A percentile compares a stretch with the other conserved stretches of the same genome.
Evolutionary conservation across 192 early-diverging fungal genomes (phyloP).

Genomic region (Coemansia sp.): DNA sequence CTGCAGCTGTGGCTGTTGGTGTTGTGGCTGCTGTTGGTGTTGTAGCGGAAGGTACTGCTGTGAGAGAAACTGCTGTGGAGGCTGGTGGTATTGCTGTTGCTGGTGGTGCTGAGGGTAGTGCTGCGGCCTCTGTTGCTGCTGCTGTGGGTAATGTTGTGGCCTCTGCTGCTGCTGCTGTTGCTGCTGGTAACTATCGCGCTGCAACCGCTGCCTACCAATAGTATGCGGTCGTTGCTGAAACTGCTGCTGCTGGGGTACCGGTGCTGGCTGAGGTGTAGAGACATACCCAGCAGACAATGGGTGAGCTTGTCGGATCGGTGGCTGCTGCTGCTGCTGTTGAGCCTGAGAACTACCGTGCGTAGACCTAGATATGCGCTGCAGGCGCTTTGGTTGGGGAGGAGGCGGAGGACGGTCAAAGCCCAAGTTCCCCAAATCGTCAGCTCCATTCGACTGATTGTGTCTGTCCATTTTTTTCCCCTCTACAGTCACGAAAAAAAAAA

Average conservation of each 20-base stretch:
- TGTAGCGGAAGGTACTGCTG: slow-evolving; percentile 20
- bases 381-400: slow-evolving; percentile 34
- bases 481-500: slow-evolving; percentile 13
- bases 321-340: slow-evolving; percentile 19
- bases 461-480: slow-evolving; percentile 33
- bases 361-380: slow-evolving; percentile 43
- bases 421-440: slow-evolving; percentile 19
- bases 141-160: slow-evolving; percentile 10
- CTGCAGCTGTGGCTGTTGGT: slow-evolving; percentile 5
- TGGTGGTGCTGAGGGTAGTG: slow-evolving; percentile 11
- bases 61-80: slow-evolving; percentile 12
- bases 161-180: slow-evolving; percentile 18
- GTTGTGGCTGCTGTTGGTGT: slow-evolving; percentile 6
- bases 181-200: slow-evolving; percentile 19
- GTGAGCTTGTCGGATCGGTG: slow-evolving; percentile 1
- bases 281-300: slow-evolving; percentile 1
- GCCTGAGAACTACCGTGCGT: slow-evolving; percentile 12
- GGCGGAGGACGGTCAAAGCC: slow-evolving; percentile 47
- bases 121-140: slow-evolving; percentile 8
- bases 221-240: slow-evolving; percentile 16
- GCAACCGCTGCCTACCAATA: slow-evolving; percentile 17
- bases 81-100: slow-evolving; percentile 12
- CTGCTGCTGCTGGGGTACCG: slow-evolving; percentile 14
- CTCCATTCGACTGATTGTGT: slow-evolving; percentile 21
- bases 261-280: not conserved